Percentiles rank a stretch among this genome's conserved stretches.
These are phyloP conservation scores for Lichtheimia hyalospora DNA, from an alignment of 371 early-diverging fungal genomes.

Conservation along the genomic window DNA sequence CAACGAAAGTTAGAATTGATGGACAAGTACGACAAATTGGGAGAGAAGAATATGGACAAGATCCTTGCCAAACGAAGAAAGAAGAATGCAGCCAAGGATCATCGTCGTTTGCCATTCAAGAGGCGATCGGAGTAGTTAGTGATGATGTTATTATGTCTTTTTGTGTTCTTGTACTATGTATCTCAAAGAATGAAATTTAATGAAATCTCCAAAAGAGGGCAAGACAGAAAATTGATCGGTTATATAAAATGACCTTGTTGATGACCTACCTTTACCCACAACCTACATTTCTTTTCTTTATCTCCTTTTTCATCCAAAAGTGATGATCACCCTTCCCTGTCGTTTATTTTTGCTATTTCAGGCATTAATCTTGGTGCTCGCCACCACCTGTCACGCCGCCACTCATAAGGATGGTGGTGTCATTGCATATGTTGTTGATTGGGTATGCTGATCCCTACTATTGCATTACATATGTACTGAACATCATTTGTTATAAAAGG, in stretches of 20 bases:
- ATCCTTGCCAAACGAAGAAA: slow-evolving; percentile 87
- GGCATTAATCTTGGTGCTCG: neutral
- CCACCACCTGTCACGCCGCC: neutral
- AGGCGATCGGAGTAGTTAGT: slow-evolving; percentile 27
- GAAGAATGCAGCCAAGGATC: slow-evolving; percentile 83
- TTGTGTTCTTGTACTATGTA: too few species aligned
- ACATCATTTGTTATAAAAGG: slow-evolving; percentile 9
- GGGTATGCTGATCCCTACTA: slow-evolving; percentile 20
- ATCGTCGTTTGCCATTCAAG: slow-evolving; percentile 49
- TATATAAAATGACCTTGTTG: neutral
- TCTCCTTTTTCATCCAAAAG: slow-evolving; percentile 5
- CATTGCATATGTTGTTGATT: slow-evolving; percentile 39
- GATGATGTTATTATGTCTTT: too few species aligned
- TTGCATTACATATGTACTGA: neutral
- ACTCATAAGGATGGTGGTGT: slow-evolving; percentile 3
- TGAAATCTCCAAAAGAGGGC: too few species aligned
- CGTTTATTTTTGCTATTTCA: slow-evolving; percentile 8
- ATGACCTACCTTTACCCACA: neutral
- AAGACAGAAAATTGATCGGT: neutral
- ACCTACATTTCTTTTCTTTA: slow-evolving; percentile 1
- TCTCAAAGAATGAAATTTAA: too few species aligned
- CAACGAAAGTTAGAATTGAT: slow-evolving; percentile 78
- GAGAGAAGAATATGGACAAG: slow-evolving; percentile 72
- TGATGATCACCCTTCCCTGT: slow-evolving; percentile 13
- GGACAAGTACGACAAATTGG: slow-evolving; percentile 73